Base-by-base conservation (phyloP, 805 yeast genomes). In the Metschnikowia bowlesiae region DNA sequence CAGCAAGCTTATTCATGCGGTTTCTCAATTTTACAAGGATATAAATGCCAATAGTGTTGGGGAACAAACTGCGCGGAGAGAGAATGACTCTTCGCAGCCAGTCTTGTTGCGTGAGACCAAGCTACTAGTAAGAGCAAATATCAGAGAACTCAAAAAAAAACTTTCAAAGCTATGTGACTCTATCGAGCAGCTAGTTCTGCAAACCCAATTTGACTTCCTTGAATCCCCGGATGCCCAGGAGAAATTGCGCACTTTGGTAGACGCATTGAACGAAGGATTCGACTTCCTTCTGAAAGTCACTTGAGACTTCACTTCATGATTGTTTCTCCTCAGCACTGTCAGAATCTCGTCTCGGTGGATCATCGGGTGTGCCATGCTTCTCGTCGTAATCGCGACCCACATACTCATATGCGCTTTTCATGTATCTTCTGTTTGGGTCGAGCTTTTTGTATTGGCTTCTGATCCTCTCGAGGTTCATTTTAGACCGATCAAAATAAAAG, bases 401-500 rank as follows among this genome's bases (percentile, higher is more conserved):
- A 44, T 64, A 62, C n/a, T 60, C 57, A 53, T 73, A 71, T 9
- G 73, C 73, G 40, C 52, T 60, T 45, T 67, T 64, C 48, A 73
- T 73, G 47, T 69, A 65, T 38, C 63, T 56, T 44, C 75, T 54
- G 51, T 69, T 66, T 1, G 78, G 78, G 57, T 73, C 78, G 28
- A 73, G 61, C 52, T 69, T 67, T 14, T 54, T 62, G 70, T 76
- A 73, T 18, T 66, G 60, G 35, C 62, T 53, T 56, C 76, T 58
- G 46, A 73, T 73, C 46, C 78, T 52, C 48, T 72, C 76, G 47
- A 72, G 59, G 56, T 73, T 73, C 77, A 73, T 73, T 37, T 66
- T 69, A 32, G 71, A 60, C 43, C 75, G 58, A 54, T 73, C 74
- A 53, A 73, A 69, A 43, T 67, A 64, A 55, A 72, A 67, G 10